Evolutionary conservation across 768 basidiomycete species (phyloP).

Genomic region (Boletus sp.): DNA sequence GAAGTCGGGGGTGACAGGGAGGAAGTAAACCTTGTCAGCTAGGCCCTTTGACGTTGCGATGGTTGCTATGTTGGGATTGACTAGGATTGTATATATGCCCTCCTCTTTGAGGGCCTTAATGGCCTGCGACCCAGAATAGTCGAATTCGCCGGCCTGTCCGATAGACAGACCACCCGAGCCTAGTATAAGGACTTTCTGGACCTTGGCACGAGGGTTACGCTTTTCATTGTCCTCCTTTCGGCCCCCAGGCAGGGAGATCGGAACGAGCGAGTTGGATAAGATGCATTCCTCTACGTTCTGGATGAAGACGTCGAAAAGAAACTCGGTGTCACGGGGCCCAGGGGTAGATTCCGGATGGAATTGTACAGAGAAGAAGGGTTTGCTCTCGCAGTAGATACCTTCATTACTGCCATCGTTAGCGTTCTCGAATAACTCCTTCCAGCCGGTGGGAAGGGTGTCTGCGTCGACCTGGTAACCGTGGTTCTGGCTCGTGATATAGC

Average conservation of each 20-base stretch:
- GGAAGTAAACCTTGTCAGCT: constrained; percentile 99
- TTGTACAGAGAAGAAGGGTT: constrained; percentile 98
- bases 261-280: constrained; percentile 47
- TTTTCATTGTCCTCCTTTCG: constrained; percentile 78
- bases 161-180: constrained; percentile 98
- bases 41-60: constrained; percentile 97
- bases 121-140: constrained; percentile 98
- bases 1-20: constrained; percentile 97
- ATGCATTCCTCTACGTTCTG: constrained; percentile 77
- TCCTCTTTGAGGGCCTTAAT: constrained; percentile 99
- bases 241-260: constrained; percentile 74
- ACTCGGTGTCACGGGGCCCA: constrained; percentile 97
- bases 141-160: constrained; percentile 98
- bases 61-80: constrained; percentile 99
- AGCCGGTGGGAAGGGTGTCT: constrained; percentile 69
- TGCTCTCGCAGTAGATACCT: constrained; percentile 89
- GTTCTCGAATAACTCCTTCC: constrained; percentile 94
- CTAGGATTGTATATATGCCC: constrained; percentile 97
- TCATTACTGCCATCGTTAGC: constrained; percentile 98
- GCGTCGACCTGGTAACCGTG: constrained; percentile 96
- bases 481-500: constrained; percentile 99
- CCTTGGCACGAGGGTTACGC: constrained; percentile 66
- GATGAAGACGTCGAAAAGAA: constrained; percentile 97
- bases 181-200: constrained; percentile 92
- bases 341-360: constrained; percentile 98